phyloP scores from a whole-genome alignment of 2,329 filamentous ascomycete genomes.

The Lachnellula subtilissima region DNA sequence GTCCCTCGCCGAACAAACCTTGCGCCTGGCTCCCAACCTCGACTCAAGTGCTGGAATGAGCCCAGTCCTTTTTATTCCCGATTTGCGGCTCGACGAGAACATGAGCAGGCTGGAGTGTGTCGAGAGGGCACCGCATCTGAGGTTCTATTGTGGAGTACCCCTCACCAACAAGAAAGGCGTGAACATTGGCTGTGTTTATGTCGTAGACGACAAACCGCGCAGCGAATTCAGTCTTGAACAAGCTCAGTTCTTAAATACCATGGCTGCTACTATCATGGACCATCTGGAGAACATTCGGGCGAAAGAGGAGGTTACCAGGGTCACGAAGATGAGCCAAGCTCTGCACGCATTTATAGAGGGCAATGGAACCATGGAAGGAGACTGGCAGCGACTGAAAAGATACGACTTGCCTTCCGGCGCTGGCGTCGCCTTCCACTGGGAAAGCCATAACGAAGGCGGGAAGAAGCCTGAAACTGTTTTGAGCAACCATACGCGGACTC shows the following conservation, averaged over 20 bases:
- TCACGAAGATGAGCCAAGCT: constrained; percentile 48
- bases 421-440: constrained; percentile 21
- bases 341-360: constrained; percentile 50
- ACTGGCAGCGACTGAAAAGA: constrained; percentile 21
- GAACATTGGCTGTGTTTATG: constrained; percentile 29
- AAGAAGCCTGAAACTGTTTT: neutral
- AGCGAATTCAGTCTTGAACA: constrained; percentile 45
- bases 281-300: constrained; percentile 54
- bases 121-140: constrained; percentile 14
- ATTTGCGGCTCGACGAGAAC: constrained; percentile 15
- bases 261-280: constrained; percentile 52
- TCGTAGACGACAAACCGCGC: constrained; percentile 53
- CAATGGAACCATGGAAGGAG: constrained; percentile 24
- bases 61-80: constrained; percentile 17
- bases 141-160: constrained; percentile 26
- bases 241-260: constrained; percentile 50
- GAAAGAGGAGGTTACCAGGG: constrained; percentile 46
- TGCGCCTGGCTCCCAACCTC: constrained; percentile 12
- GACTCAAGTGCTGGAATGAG: constrained; percentile 13
- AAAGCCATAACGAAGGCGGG: constrained; percentile 17
- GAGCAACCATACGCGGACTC: neutral
- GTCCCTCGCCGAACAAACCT: constrained; percentile 26
- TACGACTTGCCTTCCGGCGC: constrained; percentile 19
- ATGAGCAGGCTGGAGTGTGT: constrained; percentile 19
- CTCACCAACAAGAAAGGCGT: constrained; percentile 23